Evolutionary conservation across 495 filamentous ascomycete genomes (phyloP).

Genomic region (Neurospora hispaniola): DNA sequence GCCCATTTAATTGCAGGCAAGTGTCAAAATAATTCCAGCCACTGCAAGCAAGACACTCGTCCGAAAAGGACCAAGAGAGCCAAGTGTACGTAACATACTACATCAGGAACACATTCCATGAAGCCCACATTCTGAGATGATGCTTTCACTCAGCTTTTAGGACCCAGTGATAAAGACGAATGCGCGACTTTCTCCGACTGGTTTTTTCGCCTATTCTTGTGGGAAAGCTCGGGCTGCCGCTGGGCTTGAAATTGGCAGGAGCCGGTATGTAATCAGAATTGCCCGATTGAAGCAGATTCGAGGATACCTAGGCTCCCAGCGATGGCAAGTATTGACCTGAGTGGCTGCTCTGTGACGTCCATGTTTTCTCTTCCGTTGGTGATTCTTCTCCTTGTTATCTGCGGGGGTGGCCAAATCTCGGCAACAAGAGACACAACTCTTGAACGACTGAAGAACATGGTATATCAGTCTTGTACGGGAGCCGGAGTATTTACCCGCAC

Average conservation of each 20-base stretch:
- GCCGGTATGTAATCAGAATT: background rate
- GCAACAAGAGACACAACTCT: background rate
- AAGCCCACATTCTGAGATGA: background rate
- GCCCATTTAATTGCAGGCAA: background rate
- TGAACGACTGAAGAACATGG: too few species aligned
- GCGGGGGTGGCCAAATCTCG: background rate
- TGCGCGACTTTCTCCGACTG: background rate
- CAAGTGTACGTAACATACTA: background rate
- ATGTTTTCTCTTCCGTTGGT: background rate
- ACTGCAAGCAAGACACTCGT: background rate
- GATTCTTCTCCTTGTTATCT: background rate
- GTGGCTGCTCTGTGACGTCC: background rate
- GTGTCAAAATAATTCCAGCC: background rate
- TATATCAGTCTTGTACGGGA: too few species aligned
- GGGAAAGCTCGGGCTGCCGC: background rate
- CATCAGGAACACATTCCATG: background rate
- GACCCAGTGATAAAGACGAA: background rate
- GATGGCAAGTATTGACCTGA: too few species aligned
- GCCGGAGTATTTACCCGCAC: background rate
- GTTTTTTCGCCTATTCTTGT: too few species aligned
- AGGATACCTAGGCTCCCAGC: too few species aligned
- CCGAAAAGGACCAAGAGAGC: background rate
- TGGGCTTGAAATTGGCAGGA: background rate
- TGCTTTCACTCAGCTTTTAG: background rate
- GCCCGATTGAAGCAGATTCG: too few species aligned